These are phyloP conservation scores for Benincasa hispida DNA, from an alignment of 306 rosid genomes.

Conservation along the genomic window DNA sequence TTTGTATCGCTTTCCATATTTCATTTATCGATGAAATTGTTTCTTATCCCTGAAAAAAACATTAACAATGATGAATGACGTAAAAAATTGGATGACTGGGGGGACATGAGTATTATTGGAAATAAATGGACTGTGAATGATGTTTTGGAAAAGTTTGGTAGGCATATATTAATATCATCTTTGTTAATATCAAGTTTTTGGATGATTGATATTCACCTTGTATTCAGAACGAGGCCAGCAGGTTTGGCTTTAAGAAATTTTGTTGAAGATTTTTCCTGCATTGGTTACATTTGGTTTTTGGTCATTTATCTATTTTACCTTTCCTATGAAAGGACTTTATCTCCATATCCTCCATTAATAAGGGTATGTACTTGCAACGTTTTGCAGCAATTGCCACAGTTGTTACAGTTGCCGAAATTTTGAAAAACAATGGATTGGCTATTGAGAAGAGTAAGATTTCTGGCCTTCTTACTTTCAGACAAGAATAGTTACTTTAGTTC, in stretches of 20 bases:
- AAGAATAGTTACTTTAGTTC: background rate
- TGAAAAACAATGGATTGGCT: conserved; percentile 39
- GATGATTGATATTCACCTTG: background rate
- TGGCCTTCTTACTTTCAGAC: background rate
- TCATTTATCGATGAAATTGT: no score
- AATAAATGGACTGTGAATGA: background rate
- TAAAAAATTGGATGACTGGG: background rate
- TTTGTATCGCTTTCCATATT: no score
- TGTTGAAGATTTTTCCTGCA: background rate
- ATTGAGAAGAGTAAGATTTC: conserved; percentile 28
- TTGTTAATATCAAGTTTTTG: background rate
- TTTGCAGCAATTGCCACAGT: conserved; percentile 41
- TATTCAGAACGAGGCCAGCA: background rate
- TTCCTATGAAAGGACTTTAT: background rate
- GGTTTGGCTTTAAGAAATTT: background rate
- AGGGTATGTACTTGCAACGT: background rate
- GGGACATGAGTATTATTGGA: background rate
- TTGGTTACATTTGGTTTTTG: background rate
- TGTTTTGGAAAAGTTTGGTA: background rate
- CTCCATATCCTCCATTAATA: background rate
- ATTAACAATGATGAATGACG: no score
- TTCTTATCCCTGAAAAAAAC: no score
- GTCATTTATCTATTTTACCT: background rate
- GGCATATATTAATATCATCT: background rate
- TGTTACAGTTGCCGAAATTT: conserved; percentile 33